Conservation (phyloP, 2,329 filamentous ascomycete genomes). For the Tolypocladium nubicola region DNA sequence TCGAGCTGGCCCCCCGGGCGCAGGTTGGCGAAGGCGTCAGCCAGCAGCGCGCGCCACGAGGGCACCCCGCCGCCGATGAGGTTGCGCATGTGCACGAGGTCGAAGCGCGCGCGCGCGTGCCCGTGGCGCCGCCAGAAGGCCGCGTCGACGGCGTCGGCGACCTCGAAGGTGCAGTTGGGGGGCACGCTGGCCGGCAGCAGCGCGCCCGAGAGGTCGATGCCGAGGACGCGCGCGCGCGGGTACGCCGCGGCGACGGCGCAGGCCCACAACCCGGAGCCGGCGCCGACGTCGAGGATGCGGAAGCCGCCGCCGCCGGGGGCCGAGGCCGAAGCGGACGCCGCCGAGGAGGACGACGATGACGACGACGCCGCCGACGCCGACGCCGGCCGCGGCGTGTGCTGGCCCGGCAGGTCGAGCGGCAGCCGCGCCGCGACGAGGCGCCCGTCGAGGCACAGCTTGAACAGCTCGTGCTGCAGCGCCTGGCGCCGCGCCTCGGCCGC, state of each 20-base stretch:
- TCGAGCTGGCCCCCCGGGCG: constrained; percentile 34
- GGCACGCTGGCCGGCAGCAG: constrained; percentile 35
- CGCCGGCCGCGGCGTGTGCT: not conserved
- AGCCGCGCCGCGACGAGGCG: constrained; percentile 19
- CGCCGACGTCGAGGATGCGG: constrained; percentile 29
- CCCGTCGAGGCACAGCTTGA: constrained; percentile 22
- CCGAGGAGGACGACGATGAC: not conserved
- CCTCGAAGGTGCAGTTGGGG: constrained; percentile 47
- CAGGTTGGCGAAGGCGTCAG: constrained; percentile 26
- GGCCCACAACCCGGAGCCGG: constrained; percentile 31
- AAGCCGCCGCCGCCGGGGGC: not conserved
- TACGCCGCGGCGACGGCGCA: constrained; percentile 29
- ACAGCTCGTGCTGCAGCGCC: constrained; percentile 21
- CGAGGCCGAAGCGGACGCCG: not conserved
- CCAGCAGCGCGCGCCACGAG: constrained; percentile 26
- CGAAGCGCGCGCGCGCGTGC: constrained; percentile 9
- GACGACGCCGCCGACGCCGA: not conserved
- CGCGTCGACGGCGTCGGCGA: constrained; percentile 43
- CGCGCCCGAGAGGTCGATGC: constrained; percentile 30
- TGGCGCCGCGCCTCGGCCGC: constrained; percentile 19
- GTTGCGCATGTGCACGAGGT: constrained; percentile 33
- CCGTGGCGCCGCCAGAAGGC: constrained; percentile 21
- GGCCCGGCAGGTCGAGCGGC: constrained; percentile 13
- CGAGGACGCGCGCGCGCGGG: constrained; percentile 27
- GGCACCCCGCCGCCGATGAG: constrained; percentile 33